phyloP scores from a whole-genome alignment of 108 stramenopile genomes.

The Skeletonema marinoi region DNA sequence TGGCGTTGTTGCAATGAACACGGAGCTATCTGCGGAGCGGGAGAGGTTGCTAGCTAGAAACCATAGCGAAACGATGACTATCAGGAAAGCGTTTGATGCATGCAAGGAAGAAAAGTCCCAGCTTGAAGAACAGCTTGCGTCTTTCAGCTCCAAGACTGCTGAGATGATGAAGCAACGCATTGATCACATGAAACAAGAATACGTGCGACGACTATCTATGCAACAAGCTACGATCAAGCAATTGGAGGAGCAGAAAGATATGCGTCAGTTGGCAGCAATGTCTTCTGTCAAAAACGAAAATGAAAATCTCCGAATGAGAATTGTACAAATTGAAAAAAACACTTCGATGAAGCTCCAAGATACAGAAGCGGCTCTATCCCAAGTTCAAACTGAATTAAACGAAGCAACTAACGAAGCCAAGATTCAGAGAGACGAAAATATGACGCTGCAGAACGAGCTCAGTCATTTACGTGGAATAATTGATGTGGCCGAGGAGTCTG shows the following conservation, averaged over 20 bases:
- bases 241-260: conserved; percentile 14
- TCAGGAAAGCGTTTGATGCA: not conserved
- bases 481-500: conserved; percentile 43
- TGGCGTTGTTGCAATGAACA: not conserved
- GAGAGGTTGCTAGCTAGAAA: not conserved
- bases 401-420: conserved; percentile 19
- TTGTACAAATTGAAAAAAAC: conserved; percentile 34
- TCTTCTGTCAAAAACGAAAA: conserved; percentile 22
- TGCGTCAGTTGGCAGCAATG: not conserved
- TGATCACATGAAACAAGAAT: conserved; percentile 20
- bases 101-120: conserved; percentile 20
- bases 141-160: conserved; percentile 22
- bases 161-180: conserved; percentile 41
- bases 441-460: conserved; percentile 31
- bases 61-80: not conserved
- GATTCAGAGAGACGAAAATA: conserved; percentile 29
- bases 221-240: not conserved
- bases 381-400: conserved; percentile 18
- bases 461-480: conserved; percentile 40
- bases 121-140: conserved; percentile 20
- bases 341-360: conserved; percentile 29
- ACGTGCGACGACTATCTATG: conserved; percentile 6
- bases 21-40: not conserved
- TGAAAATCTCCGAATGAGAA: conserved; percentile 9
- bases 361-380: conserved; percentile 12